These are phyloP conservation scores for Acanthamoeba sp. DNA, from an alignment of 208 protist genomes.

Conservation along the genomic window DNA sequence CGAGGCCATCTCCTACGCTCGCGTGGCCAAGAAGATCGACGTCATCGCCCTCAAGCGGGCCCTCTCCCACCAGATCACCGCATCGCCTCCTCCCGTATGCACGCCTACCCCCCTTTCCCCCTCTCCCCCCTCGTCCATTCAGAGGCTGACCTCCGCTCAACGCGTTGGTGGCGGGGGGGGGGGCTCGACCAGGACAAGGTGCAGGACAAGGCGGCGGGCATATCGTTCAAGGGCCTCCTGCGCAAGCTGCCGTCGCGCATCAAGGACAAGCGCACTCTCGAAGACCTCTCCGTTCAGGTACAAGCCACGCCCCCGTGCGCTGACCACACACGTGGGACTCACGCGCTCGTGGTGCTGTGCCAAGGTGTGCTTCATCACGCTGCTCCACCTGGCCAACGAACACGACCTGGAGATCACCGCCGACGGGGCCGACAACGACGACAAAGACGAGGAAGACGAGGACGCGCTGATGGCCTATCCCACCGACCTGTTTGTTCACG, in stretches of 20 bases:
- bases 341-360: background rate
- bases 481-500: background rate
- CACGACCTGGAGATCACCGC: slow-evolving; percentile 34
- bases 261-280: background rate
- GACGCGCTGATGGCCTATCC: background rate
- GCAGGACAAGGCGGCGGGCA: background rate
- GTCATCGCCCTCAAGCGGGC: slow-evolving; percentile 55
- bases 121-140: too few species aligned
- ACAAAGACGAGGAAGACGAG: background rate
- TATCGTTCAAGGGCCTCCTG: background rate
- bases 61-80: slow-evolving; percentile 21
- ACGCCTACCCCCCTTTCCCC: background rate
- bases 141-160: too few species aligned
- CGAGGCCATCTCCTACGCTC: background rate
- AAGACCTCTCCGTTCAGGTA: slow-evolving; percentile 31
- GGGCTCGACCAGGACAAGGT: background rate
- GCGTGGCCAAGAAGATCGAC: slow-evolving; percentile 56
- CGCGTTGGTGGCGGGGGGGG: too few species aligned
- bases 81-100: background rate
- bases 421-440: background rate
- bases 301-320: background rate
- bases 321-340: background rate
- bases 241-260: slow-evolving; percentile 4
- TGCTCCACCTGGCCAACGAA: slow-evolving; percentile 65
- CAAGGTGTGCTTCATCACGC: slow-evolving; percentile 45